These are phyloP conservation scores for Phytopythium litorale DNA, from an alignment of 352 stramenopile genomes.

Conservation along the genomic window DNA sequence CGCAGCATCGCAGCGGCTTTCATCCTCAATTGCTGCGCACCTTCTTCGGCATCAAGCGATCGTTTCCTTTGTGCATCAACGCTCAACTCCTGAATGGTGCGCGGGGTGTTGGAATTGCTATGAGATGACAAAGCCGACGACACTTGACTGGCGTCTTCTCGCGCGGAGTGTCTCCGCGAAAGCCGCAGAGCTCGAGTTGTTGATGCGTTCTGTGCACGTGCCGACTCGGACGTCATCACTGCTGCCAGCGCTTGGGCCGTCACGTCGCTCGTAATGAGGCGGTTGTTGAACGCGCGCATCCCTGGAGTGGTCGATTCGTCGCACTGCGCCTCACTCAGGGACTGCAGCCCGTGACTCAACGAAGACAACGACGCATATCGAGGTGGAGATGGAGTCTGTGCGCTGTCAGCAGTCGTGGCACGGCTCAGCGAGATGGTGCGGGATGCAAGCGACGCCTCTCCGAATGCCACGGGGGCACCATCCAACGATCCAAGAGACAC, in stretches of 20 bases:
- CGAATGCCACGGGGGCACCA: background rate
- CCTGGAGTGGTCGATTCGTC: background rate
- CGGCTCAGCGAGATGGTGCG: background rate
- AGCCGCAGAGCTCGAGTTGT: background rate
- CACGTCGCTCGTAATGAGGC: slow-evolving; percentile 1
- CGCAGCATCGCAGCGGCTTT: background rate
- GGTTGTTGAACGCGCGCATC: slow-evolving; percentile 1
- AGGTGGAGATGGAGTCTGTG: background rate
- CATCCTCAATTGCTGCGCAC: background rate
- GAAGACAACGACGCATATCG: background rate
- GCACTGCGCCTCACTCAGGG: background rate
- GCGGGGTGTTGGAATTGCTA: background rate
- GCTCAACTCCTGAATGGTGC: background rate
- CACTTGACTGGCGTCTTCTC: background rate
- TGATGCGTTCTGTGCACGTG: background rate
- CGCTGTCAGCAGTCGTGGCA: background rate
- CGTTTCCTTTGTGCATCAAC: background rate
- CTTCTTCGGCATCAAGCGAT: slow-evolving; percentile 3
- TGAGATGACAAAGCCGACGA: background rate
- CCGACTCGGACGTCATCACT: background rate
- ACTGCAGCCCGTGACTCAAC: background rate
- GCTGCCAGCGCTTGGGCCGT: slow-evolving; percentile 5
- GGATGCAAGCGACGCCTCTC: background rate
- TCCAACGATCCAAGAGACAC: too few relatives aligned
- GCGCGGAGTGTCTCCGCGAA: background rate